Conservation (phyloP, 1,139 yeast species). For the Scheffersomyces insectosa region DNA sequence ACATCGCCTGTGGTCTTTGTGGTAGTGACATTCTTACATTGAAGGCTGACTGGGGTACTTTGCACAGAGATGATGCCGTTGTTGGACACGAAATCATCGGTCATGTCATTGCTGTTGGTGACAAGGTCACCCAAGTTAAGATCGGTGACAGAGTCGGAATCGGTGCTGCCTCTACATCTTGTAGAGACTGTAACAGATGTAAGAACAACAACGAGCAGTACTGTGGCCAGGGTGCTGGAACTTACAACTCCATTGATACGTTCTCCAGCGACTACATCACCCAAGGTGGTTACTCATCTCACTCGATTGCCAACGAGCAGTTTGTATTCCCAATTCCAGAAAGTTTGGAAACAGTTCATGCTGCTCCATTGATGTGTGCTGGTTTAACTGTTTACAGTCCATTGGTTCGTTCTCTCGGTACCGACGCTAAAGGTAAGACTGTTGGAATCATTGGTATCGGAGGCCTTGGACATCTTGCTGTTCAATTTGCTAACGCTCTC, state of each 20-base stretch:
- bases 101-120: conserved; percentile 51
- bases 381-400: conserved; percentile 68
- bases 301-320: conserved; percentile 52
- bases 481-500: conserved; percentile 41
- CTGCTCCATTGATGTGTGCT: conserved; percentile 69
- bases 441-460: conserved; percentile 52
- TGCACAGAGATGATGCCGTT: conserved; percentile 26
- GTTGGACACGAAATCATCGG: conserved; percentile 61
- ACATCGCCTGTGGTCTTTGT: conserved; percentile 59
- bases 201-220: conserved; percentile 47
- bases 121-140: conserved; percentile 43
- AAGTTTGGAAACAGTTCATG: conserved; percentile 42
- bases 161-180: conserved; percentile 55
- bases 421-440: conserved; percentile 34
- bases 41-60: conserved; percentile 43
- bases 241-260: conserved; percentile 45
- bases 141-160: conserved; percentile 64
- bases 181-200: conserved; percentile 53
- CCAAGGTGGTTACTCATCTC: conserved; percentile 66
- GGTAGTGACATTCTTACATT: conserved; percentile 57
- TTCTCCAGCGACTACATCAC: conserved; percentile 36
- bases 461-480: conserved; percentile 46
- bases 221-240: conserved; percentile 43
- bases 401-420: conserved; percentile 35
- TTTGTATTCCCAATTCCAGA: conserved; percentile 62